These are phyloP conservation scores for Capronia epimyces DNA, from an alignment of 2,329 filamentous ascomycete genomes.

Conservation along the genomic window DNA sequence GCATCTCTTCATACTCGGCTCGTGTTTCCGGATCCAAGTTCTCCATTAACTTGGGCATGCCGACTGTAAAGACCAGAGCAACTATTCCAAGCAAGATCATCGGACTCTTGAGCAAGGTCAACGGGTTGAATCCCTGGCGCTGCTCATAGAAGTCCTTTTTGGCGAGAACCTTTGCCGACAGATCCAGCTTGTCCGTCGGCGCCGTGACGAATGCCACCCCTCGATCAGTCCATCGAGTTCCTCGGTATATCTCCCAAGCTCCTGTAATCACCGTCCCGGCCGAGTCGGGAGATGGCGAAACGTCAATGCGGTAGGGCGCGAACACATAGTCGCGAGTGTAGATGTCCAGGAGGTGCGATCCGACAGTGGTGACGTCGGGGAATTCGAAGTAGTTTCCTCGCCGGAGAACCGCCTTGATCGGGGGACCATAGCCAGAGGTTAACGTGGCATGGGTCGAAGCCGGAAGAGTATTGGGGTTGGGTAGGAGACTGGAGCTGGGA, in stretches of 20 bases:
- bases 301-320: slow-evolving; percentile 73
- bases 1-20: slow-evolving; percentile 86
- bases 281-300: slow-evolving; percentile 39
- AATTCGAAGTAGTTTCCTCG: slow-evolving; percentile 64
- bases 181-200: slow-evolving; percentile 41
- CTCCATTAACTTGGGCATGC: slow-evolving; percentile 91
- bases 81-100: slow-evolving; percentile 92
- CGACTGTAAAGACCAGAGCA: slow-evolving; percentile 75
- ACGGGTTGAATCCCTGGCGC: slow-evolving; percentile 66
- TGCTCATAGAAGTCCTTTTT: slow-evolving; percentile 72
- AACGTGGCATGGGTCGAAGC: slow-evolving; percentile 51
- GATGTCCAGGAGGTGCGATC: slow-evolving; percentile 77
- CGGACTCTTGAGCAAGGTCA: slow-evolving; percentile 82
- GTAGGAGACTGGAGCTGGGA: slow-evolving; percentile 40
- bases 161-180: slow-evolving; percentile 59
- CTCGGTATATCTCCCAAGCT: slow-evolving; percentile 26
- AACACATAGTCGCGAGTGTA: slow-evolving; percentile 71
- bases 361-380: slow-evolving; percentile 55
- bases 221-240: slow-evolving; percentile 28
- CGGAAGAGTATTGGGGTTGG: slow-evolving; percentile 40
- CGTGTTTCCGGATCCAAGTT: slow-evolving; percentile 98
- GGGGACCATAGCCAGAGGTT: slow-evolving; percentile 35
- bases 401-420: slow-evolving; percentile 44
- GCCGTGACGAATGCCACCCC: slow-evolving; percentile 21
- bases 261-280: slow-evolving; percentile 35